phyloP scores from a whole-genome alignment of 805 yeast species.

The Teunomyces stri region DNA sequence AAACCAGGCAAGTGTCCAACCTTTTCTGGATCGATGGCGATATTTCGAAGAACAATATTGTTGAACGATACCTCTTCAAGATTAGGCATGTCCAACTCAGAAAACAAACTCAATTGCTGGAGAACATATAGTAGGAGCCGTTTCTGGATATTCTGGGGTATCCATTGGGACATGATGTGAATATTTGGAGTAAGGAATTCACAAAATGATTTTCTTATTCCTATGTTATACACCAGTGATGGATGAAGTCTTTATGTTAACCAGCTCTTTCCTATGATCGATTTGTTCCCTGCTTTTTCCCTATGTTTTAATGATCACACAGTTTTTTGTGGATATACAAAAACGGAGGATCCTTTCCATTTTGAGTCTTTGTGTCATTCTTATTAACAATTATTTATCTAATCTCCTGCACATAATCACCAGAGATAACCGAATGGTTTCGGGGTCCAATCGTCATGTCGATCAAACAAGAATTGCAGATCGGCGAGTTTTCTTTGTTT shows the following conservation, averaged over 20 bases:
- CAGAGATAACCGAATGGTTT: constrained; percentile 49
- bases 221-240: background rate
- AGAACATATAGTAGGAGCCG: constrained; percentile 75
- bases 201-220: no score
- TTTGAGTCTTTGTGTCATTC: background rate
- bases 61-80: constrained; percentile 70
- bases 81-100: constrained; percentile 78
- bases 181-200: background rate
- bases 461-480: constrained; percentile 27
- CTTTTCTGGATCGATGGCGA: constrained; percentile 70
- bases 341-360: background rate
- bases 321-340: background rate
- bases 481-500: constrained; percentile 4
- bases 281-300: background rate
- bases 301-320: background rate
- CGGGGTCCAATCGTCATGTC: constrained; percentile 45
- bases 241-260: background rate
- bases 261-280: background rate
- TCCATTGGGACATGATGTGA: constrained; percentile 54
- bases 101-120: constrained; percentile 76
- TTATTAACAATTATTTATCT: background rate
- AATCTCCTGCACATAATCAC: background rate
- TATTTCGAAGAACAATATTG: constrained; percentile 52
- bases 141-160: constrained; percentile 83
- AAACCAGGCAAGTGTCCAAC: constrained; percentile 63